Evolutionary conservation across 2,329 filamentous ascomycete species (phyloP).

Genomic region (Pseudogymnoascus sp.): DNA sequence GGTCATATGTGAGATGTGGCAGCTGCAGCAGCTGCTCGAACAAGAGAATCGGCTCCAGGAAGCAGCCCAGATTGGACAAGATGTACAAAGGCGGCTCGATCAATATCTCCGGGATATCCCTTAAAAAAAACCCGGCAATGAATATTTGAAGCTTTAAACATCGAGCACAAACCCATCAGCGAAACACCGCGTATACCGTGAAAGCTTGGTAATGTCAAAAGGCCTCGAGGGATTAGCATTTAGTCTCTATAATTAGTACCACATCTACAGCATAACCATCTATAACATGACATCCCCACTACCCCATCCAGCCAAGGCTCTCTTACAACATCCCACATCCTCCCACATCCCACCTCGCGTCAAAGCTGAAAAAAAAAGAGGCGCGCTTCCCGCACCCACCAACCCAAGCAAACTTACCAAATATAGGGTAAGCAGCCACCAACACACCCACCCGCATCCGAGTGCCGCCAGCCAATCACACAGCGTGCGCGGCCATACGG

Average conservation of each 20-base stretch:
- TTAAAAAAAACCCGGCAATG: not conserved
- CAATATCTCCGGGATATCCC: slow-evolving; percentile 6
- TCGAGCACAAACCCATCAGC: no score
- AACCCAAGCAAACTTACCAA: no score
- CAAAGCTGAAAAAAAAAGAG: not conserved
- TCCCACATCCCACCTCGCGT: no score
- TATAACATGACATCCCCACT: not conserved
- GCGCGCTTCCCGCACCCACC: no score
- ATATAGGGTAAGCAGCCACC: no score
- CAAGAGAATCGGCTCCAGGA: not conserved
- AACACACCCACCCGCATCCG: no score
- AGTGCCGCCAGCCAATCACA: no score
- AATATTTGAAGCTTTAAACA: not conserved
- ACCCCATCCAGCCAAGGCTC: not conserved
- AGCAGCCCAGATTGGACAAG: not conserved
- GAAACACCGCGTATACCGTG: no score
- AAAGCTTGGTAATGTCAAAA: no score
- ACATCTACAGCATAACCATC: not conserved
- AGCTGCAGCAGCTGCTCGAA: slow-evolving; percentile 11
- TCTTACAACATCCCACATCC: not conserved
- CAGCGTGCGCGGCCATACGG: no score
- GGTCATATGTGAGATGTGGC: slow-evolving; percentile 16
- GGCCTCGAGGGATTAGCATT: no score
- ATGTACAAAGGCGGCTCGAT: not conserved
- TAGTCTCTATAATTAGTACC: not conserved